Conservation (phyloP, 2,329 filamentous ascomycete species). For the Zopfia rhizophila region DNA sequence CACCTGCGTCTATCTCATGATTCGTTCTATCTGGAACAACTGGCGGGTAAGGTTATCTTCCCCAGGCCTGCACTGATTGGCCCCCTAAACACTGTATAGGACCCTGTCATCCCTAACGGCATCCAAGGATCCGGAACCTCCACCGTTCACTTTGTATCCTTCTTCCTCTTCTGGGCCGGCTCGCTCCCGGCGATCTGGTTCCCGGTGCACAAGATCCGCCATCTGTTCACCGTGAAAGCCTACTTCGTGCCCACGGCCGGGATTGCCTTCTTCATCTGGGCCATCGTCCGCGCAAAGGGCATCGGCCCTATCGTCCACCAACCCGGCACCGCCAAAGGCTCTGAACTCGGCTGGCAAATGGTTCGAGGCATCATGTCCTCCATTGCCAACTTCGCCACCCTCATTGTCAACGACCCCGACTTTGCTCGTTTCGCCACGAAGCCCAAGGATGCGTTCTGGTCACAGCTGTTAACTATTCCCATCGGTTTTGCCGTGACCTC, state of each 20-base stretch:
- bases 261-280: constrained; percentile 88
- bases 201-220: constrained; percentile 86
- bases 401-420: constrained; percentile 83
- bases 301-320: constrained; percentile 85
- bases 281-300: constrained; percentile 81
- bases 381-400: constrained; percentile 89
- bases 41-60: constrained; percentile 61
- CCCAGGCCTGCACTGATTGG: background rate
- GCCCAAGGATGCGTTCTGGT: constrained; percentile 80
- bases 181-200: constrained; percentile 89
- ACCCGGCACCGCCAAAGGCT: constrained; percentile 70
- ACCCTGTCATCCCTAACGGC: constrained; percentile 71
- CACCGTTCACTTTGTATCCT: constrained; percentile 80
- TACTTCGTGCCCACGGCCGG: constrained; percentile 85
- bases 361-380: constrained; percentile 88
- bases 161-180: constrained; percentile 86
- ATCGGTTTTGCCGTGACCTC: constrained; percentile 72
- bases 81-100: constrained; percentile 41
- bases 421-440: constrained; percentile 85
- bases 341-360: constrained; percentile 80
- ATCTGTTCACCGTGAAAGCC: constrained; percentile 91
- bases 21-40: constrained; percentile 80
- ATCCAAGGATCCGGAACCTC: constrained; percentile 76
- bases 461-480: constrained; percentile 71
- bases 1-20: constrained; percentile 88